Base-by-base conservation (phyloP, 495 filamentous ascomycete species). In the Penicillium cosmopolitanum region DNA sequence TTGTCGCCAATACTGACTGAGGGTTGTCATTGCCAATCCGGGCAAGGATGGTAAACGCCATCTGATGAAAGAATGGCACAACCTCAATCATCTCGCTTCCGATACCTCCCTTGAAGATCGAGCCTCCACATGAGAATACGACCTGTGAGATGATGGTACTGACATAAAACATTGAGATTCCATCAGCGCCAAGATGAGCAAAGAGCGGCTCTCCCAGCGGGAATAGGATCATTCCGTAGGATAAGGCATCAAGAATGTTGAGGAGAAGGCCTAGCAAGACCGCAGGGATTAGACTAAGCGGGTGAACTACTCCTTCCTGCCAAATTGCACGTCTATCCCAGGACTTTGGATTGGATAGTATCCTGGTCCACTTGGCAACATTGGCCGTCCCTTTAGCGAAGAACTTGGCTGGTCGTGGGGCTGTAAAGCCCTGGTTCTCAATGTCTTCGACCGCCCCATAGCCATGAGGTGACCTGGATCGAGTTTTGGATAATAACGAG, bases 81-180 rank as follows among this genome's bases (percentile, higher is more conserved):
- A 98, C 92, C 77, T 98, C 94, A 58, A 98, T 98, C 88, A 98
- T 89, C 69, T 98, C 95, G n/a, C 93, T 97, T 21, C 95, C 95
- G 64, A 98, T 86, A 7, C 90, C 95, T 12, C 95, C 94, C 64
- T 86, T 88, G 77, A 98, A 98, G 23, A 91, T 85, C 67, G 92
- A 96, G 6, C 91, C 90, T 5, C 86, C 83, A 54, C 80, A 82
- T 2, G 94, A 97, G 72, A 93, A 98, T n/a, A 91, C 89, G 47
- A 98, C 72, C 67, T 98, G 95, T 1, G 96, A 88, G 23, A 98
- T 83, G 60, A 98, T 97, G 57, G 91, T 96, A 78, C 93, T 97
- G 61, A 98, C 89, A 68, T 97, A 98, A 76, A 97, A 98, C 79
- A 98, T 98, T 0, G 96, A 96, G 57, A 98, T 96, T 13, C 95